Percentiles rank a stretch among this genome's conserved stretches.
These are phyloP conservation scores for Alternaria brassicae DNA, from an alignment of 2,329 filamentous ascomycete genomes.

Conservation along the genomic window DNA sequence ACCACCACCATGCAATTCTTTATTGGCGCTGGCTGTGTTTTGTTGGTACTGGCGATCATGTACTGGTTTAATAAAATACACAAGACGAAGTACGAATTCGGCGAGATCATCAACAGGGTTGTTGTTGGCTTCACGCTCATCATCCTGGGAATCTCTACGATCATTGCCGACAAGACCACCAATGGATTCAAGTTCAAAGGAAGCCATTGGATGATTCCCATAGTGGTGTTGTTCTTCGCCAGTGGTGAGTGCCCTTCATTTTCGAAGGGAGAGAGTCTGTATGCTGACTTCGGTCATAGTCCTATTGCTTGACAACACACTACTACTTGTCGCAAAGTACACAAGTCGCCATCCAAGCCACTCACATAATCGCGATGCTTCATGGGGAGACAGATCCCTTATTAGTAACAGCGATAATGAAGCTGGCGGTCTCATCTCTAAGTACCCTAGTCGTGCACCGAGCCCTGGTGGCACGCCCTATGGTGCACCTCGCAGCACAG, in stretches of 20 bases:
- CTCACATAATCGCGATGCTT: constrained; percentile 12
- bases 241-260: constrained; percentile 12
- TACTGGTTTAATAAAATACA: constrained; percentile 60
- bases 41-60: constrained; percentile 64
- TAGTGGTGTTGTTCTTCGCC: constrained; percentile 29
- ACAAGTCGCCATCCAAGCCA: constrained; percentile 10
- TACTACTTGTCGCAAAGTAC: constrained; percentile 20
- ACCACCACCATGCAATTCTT: constrained; percentile 37
- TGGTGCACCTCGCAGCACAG: background rate
- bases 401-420: constrained; percentile 2
- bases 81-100: constrained; percentile 38
- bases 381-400: constrained; percentile 14
- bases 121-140: constrained; percentile 31
- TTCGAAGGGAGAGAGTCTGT: background rate
- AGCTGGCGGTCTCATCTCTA: constrained; percentile 10
- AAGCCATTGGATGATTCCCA: constrained; percentile 32
- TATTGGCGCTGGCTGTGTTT: constrained; percentile 44
- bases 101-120: constrained; percentile 37
- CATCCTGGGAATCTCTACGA: constrained; percentile 26
- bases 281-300: constrained; percentile 11
- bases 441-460: constrained; percentile 6
- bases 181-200: constrained; percentile 33
- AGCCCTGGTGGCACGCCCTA: background rate
- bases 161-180: constrained; percentile 27
- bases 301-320: constrained; percentile 24